phyloP scores from a whole-genome alignment of 2,329 filamentous ascomycete species.

The Beauveria brongniartii region DNA sequence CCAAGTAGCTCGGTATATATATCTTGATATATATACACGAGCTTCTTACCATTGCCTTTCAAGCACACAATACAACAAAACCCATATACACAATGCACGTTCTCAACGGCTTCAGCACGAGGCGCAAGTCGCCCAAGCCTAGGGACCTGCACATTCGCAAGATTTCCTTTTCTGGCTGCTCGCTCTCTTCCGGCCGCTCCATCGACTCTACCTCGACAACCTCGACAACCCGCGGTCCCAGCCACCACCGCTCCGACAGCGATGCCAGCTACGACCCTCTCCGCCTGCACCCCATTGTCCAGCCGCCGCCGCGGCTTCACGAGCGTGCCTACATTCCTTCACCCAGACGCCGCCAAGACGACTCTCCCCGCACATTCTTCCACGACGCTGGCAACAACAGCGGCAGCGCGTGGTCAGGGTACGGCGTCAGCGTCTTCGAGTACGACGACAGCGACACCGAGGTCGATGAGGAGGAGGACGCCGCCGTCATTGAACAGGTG shows the following conservation, averaged over 20 bases:
- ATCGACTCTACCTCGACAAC: constrained; percentile 23
- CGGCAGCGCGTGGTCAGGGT: constrained; percentile 16
- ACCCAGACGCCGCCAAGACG: constrained; percentile 16
- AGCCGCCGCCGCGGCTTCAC: constrained; percentile 29
- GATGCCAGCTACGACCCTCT: constrained; percentile 26
- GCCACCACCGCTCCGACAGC: constrained; percentile 19
- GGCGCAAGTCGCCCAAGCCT: constrained; percentile 27
- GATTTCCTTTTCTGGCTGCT: constrained; percentile 32
- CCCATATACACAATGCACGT: constrained; percentile 26
- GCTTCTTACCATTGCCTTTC: neutral
- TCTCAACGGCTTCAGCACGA: constrained; percentile 27
- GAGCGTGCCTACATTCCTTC: constrained; percentile 26
- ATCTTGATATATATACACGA: constrained; percentile 5
- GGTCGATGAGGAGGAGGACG: constrained; percentile 17
- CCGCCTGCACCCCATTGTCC: constrained; percentile 26
- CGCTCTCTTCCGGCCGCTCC: constrained; percentile 29
- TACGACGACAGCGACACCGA: constrained; percentile 19
- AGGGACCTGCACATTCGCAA: constrained; percentile 33
- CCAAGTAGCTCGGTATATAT: constrained; percentile 8
- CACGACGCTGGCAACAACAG: constrained; percentile 18
- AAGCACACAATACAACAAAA: neutral
- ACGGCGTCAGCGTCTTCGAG: constrained; percentile 8
- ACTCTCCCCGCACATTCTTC: constrained; percentile 20
- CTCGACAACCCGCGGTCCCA: constrained; percentile 16
- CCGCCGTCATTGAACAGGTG: constrained; percentile 18